A percentile compares a stretch with the other conserved stretches of the same genome.
These are phyloP conservation scores for Mycena filopes DNA, from an alignment of 768 basidiomycete genomes.

Conservation along the genomic window DNA sequence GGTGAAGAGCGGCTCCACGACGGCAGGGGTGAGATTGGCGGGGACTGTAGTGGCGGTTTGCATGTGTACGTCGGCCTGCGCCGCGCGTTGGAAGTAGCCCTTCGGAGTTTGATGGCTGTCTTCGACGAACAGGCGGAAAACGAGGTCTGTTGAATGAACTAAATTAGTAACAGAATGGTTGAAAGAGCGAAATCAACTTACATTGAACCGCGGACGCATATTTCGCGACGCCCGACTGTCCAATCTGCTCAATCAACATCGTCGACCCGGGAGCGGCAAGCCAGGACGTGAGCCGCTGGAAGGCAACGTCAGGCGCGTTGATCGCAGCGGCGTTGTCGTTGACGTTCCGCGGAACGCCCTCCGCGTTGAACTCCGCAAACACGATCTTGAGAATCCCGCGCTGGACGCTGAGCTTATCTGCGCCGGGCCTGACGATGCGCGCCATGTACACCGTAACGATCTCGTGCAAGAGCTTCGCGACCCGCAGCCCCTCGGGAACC, in stretches of 20 bases:
- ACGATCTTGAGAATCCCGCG: slow-evolving; percentile 29
- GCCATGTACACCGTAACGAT: slow-evolving; percentile 30
- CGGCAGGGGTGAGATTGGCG: slow-evolving; percentile 8
- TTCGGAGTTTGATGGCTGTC: slow-evolving; percentile 30
- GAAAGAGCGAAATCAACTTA: not conserved
- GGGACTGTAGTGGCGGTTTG: slow-evolving; percentile 27
- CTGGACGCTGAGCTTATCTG: slow-evolving; percentile 23
- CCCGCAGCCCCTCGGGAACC: slow-evolving; percentile 27
- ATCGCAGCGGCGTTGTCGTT: slow-evolving; percentile 23
- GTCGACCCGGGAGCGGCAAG: slow-evolving; percentile 24
- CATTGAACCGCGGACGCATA: slow-evolving; percentile 30
- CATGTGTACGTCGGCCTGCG: slow-evolving; percentile 28
- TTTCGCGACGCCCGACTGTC: slow-evolving; percentile 9
- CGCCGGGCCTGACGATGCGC: slow-evolving; percentile 17
- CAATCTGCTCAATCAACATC: slow-evolving; percentile 23
- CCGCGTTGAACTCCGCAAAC: slow-evolving; percentile 33
- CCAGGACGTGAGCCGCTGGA: slow-evolving; percentile 21
- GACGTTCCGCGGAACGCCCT: slow-evolving; percentile 26
- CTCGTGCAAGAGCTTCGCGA: slow-evolving; percentile 31
- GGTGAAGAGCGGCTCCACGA: slow-evolving; percentile 26
- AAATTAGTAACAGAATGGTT: not conserved
- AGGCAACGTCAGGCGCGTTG: slow-evolving; percentile 21
- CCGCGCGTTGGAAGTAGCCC: slow-evolving; percentile 31
- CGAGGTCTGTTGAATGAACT: slow-evolving; percentile 19
- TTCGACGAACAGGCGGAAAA: slow-evolving; percentile 27